Conservation (phyloP, 495 filamentous ascomycete species). For the Podospora australis region DNA sequence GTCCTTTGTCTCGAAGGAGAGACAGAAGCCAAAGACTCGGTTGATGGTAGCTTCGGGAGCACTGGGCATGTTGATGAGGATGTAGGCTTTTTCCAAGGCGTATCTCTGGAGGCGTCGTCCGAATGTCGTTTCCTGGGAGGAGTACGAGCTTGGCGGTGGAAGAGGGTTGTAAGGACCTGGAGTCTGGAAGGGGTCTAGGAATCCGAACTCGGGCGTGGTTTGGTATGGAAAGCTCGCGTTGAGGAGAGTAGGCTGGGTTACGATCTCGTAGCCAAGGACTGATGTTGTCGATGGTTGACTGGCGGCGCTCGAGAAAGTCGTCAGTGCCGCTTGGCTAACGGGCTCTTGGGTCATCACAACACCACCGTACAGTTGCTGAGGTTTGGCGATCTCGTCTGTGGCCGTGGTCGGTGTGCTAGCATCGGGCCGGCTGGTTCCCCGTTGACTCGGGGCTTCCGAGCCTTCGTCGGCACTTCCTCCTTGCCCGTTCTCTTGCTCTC, state of each 20-base stretch:
- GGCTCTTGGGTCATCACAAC: slow-evolving; percentile 27
- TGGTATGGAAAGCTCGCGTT: slow-evolving; percentile 31
- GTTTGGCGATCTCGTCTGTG: background rate
- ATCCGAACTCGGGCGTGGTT: slow-evolving; percentile 17
- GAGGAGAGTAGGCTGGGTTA: slow-evolving; percentile 28
- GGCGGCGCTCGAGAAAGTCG: slow-evolving; percentile 4
- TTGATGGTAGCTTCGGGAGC: slow-evolving; percentile 44
- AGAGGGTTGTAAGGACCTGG: slow-evolving; percentile 22
- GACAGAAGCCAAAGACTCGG: slow-evolving; percentile 59
- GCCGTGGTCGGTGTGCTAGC: background rate
- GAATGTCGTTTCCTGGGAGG: slow-evolving; percentile 61
- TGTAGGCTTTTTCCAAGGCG: slow-evolving; percentile 55
- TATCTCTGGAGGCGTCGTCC: slow-evolving; percentile 63
- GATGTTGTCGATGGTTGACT: background rate
- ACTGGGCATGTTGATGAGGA: slow-evolving; percentile 51
- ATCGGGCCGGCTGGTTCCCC: background rate
- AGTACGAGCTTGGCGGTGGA: slow-evolving; percentile 39
- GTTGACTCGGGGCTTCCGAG: background rate
- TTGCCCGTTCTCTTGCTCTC: slow-evolving; percentile 25
- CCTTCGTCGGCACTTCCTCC: background rate
- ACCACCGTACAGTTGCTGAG: slow-evolving; percentile 16
- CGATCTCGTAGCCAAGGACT: slow-evolving; percentile 23
- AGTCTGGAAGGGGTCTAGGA: slow-evolving; percentile 3
- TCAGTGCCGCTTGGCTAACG: background rate
- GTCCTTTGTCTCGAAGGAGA: slow-evolving; percentile 48